These are phyloP conservation scores for Globisporangium polare DNA, from an alignment of 352 stramenopile species.

Conservation along the genomic window DNA sequence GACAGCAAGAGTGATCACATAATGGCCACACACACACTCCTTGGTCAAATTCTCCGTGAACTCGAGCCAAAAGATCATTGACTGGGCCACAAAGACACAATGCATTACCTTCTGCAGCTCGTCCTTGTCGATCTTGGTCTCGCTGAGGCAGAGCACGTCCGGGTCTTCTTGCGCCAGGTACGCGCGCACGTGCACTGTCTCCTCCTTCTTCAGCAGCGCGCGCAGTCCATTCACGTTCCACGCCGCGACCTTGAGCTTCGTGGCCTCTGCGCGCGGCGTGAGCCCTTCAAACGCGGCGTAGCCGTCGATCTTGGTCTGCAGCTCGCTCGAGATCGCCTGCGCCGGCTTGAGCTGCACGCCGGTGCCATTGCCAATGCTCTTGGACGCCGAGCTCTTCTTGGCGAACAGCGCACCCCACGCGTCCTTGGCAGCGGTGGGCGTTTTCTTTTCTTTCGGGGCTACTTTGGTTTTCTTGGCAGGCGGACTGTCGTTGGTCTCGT, in stretches of 20 bases:
- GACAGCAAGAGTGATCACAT: not conserved
- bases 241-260: constrained; percentile 47
- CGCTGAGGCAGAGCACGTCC: constrained; percentile 79
- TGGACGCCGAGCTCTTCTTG: constrained; percentile 12
- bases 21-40: not conserved
- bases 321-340: constrained; percentile 26
- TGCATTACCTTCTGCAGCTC: constrained; percentile 49
- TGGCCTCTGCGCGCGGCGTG: constrained; percentile 15
- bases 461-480: constrained; percentile 5
- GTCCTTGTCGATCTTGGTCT: constrained; percentile 78
- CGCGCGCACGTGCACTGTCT: constrained; percentile 59
- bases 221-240: constrained; percentile 87
- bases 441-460: not conserved
- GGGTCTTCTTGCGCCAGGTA: constrained; percentile 79
- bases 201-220: constrained; percentile 66
- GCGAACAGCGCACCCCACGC: constrained; percentile 42
- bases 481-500: not conserved
- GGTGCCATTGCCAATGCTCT: not conserved
- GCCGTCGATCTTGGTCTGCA: constrained; percentile 43
- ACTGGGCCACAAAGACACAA: not conserved
- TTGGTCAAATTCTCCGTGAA: not conserved
- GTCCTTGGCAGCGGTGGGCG: constrained; percentile 11
- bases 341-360: constrained; percentile 20
- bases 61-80: not conserved
- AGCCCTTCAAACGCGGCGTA: constrained; percentile 53